phyloP scores from a whole-genome alignment of 371 early-diverging fungal genomes.

The Lichtheimia corymbifera region DNA sequence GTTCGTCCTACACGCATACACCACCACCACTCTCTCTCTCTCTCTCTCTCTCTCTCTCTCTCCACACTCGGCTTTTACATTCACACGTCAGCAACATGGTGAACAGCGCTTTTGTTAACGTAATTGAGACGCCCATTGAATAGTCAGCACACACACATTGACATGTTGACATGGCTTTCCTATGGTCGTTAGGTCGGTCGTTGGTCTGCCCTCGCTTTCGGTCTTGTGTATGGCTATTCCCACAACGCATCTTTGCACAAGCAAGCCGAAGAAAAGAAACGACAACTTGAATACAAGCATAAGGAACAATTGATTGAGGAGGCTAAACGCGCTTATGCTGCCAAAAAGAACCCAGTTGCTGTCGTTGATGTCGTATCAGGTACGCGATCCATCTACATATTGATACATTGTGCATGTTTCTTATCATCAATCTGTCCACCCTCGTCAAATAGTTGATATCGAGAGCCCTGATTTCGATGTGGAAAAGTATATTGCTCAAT shows the following conservation, averaged over 20 bases:
- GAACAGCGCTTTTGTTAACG: conserved; percentile 48
- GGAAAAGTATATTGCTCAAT: conserved; percentile 59
- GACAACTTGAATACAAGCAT: conserved; percentile 61
- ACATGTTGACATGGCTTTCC: too few species aligned
- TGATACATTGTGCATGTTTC: too few species aligned
- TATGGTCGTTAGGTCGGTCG: conserved; percentile 62
- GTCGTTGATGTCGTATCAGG: conserved; percentile 21
- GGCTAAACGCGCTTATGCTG: conserved; percentile 68
- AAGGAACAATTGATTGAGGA: conserved; percentile 72
- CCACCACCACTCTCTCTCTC: too few species aligned
- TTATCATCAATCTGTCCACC: too few species aligned
- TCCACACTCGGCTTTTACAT: too few species aligned
- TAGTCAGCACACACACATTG: background rate
- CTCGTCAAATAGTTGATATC: conserved; percentile 42
- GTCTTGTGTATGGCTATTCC: conserved; percentile 71
- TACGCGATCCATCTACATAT: conserved; percentile 10
- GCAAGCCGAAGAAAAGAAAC: conserved; percentile 58
- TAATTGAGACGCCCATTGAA: conserved; percentile 12
- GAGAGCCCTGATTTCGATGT: conserved; percentile 69
- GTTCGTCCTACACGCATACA: too few species aligned
- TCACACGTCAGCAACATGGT: conserved; percentile 20
- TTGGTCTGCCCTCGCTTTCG: conserved; percentile 73
- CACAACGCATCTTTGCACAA: conserved; percentile 68
- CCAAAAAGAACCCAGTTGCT: conserved; percentile 49
- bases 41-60: too few species aligned